Base-by-base conservation (phyloP, 2,329 filamentous ascomycete genomes). In the Aspergillus tamarii region DNA sequence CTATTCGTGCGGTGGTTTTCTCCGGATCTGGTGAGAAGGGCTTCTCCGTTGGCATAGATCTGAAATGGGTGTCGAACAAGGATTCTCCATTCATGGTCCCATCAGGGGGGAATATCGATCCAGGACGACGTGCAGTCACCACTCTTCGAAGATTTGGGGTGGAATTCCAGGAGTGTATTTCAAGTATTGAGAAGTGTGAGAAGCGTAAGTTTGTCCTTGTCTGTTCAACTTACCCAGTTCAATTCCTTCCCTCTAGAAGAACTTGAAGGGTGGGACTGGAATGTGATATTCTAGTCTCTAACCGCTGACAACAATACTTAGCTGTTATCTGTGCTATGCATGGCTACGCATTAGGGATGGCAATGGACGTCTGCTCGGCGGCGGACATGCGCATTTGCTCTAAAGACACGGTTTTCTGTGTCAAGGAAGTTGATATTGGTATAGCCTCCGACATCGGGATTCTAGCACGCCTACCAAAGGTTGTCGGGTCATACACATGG, bases 231-330 rank as follows among this genome's bases (percentile, higher is more conserved):
- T 6, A 21, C 2, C n/a, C 21, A 36, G 34, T 16, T 8, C 32
- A 11, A 34, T 34, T 34, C 3, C 10, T 11, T 16, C 14, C 34
- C 12, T n/a, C n/a, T n/a, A n/a, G n/a, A n/a, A n/a, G n/a, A n/a
- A 11, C 0, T 34, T 0, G 32, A 34, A 34, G 32, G 1, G 10
- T 11, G 1, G 10, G 12, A 4, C 1, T 3, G 3, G 11, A 34
- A 11, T 9, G 12, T 7, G 11, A 11, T 5, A 4, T 34, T 34
- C 32, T 12, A 11, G 11, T 34, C 30, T 30, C 30, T 34, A 11
- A 43, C 9, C n/a, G 41, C 41, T 43, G 3, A 43, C 19, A 21
- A 4, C 1, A n/a, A 9, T 6, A 21, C 1, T 9, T n/a, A 43
- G 41, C 41, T n/a, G 41, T 43, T 21, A 43, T 43, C 10, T 43